Base-by-base conservation (phyloP, 2,329 filamentous ascomycete species). In the Phyllosticta citriasiana region DNA sequence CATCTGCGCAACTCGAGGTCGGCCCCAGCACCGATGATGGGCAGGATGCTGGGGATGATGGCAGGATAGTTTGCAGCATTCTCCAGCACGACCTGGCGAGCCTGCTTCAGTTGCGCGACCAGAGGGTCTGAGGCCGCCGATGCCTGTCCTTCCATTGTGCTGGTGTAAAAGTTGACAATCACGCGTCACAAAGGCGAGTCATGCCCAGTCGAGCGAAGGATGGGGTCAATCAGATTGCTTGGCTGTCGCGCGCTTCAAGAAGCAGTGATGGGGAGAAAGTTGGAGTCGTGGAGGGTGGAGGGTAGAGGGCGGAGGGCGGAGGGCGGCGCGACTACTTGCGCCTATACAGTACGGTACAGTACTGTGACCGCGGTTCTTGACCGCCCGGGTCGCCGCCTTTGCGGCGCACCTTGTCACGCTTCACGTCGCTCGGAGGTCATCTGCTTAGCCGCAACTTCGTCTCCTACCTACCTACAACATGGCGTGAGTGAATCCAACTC, bases 21-120 rank as follows among this genome's bases (percentile, higher is more conserved):
- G 53, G 72, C 68, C 55, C 84, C 82, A 65, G 89, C 83, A 63
- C 87, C 86, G 74, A 97, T 89, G 69, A 97, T 92, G 61, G 92
- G 91, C n/a, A 97, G 79, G 65, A 97, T 91, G 55, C 91, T 91
- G 70, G 90, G 89, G 65, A 99, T 87, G 72, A 99, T 93, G 74
- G 89, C 90, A 57, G 88, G 86, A 74, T 97, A 99, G 77, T 95
- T 91, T 71, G 85, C 86, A 65, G 92, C 83, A 76, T 97, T 92
- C 67, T 84, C 85, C 63, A 97, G 83, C 59, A 95, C 92, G 64
- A 97, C 87, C 72, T 89, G 89, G 71, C 94, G 90, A 65, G 94
- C 94, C 69, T 89, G 87, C 73, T 95, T 87, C 67, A 99, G 87
- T 79, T 97, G 92, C 68, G 85, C 84, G 69, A 97, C 67, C 47